Evolutionary conservation across 768 basidiomycete species (phyloP).

Genomic region (Psilocybe subaeruginosa): DNA sequence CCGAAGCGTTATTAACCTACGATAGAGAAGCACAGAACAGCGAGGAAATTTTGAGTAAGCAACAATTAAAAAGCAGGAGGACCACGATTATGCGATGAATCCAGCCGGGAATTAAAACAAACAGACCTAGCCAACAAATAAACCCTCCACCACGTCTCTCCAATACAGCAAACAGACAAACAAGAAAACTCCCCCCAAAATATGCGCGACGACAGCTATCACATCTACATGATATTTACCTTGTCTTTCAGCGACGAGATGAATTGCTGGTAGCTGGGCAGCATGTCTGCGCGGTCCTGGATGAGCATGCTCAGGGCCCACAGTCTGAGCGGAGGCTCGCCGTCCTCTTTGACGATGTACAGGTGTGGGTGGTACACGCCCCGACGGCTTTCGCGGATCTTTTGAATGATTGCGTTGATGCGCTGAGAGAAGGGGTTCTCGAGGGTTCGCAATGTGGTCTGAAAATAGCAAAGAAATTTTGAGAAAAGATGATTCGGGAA

Average conservation of each 20-base stretch:
- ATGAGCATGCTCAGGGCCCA: slow-evolving; percentile 96
- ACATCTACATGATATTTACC: slow-evolving; percentile 45
- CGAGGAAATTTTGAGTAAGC: background rate
- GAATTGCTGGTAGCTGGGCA: slow-evolving; percentile 97
- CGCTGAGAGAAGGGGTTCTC: slow-evolving; percentile 97
- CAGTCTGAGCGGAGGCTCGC: slow-evolving; percentile 89
- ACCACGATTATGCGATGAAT: background rate
- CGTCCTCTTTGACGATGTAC: slow-evolving; percentile 97
- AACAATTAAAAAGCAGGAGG: background rate
- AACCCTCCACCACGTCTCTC: background rate
- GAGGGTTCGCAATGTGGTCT: slow-evolving; percentile 88
- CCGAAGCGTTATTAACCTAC: slow-evolving; percentile 2
- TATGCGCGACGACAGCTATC: background rate
- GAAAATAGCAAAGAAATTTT: slow-evolving; percentile 1
- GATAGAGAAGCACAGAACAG: background rate
- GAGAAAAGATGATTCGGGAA: background rate
- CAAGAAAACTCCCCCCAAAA: background rate
- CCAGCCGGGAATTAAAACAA: background rate
- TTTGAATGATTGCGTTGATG: slow-evolving; percentile 91
- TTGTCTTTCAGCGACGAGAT: slow-evolving; percentile 90
- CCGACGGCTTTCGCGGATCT: slow-evolving; percentile 91
- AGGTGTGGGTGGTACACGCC: slow-evolving; percentile 93
- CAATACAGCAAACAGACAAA: background rate
- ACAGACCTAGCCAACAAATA: slow-evolving; percentile 7
- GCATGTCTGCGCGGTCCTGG: slow-evolving; percentile 93